These are phyloP conservation scores for Alternaria sp. DNA, from an alignment of 2,329 filamentous ascomycete genomes.

Conservation along the genomic window DNA sequence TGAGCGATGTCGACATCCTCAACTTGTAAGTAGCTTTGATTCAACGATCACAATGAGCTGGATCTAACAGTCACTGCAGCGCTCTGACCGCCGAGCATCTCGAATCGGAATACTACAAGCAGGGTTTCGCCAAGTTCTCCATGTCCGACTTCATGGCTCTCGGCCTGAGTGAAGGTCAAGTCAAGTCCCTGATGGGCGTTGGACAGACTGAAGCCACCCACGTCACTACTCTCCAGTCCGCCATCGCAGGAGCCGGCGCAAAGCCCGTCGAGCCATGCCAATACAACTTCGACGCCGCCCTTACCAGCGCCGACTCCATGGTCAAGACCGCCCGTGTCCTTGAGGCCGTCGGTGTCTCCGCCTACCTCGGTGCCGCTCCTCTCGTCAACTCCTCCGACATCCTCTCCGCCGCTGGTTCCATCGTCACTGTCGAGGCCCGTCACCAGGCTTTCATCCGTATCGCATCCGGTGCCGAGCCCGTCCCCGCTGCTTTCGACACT, in stretches of 20 bases:
- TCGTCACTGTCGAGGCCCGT: constrained; percentile 74
- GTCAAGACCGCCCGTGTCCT: constrained; percentile 72
- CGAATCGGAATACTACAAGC: constrained; percentile 73
- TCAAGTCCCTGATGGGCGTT: constrained; percentile 67
- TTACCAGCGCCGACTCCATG: constrained; percentile 70
- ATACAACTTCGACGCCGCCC: constrained; percentile 69
- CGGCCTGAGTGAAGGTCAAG: constrained; percentile 62
- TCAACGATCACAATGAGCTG: constrained; percentile 20
- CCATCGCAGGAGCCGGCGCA: constrained; percentile 67
- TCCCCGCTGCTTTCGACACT: constrained; percentile 73
- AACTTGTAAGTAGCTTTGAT: constrained; percentile 55
- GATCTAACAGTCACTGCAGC: constrained; percentile 52
- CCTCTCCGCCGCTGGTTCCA: constrained; percentile 70
- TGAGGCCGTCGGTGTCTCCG: constrained; percentile 76
- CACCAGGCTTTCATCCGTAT: constrained; percentile 76
- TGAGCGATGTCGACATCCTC: constrained; percentile 60
- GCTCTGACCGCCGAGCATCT: constrained; percentile 77
- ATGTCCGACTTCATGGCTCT: constrained; percentile 68
- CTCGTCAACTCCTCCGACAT: constrained; percentile 66
- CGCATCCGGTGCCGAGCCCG: constrained; percentile 63
- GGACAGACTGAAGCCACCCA: constrained; percentile 68
- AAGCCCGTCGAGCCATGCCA: constrained; percentile 71
- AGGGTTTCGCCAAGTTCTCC: constrained; percentile 72
- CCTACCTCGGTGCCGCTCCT: constrained; percentile 72
- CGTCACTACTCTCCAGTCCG: constrained; percentile 64